Conservation (phyloP, 2,329 filamentous ascomycete genomes). For the Alternaria sp. region DNA sequence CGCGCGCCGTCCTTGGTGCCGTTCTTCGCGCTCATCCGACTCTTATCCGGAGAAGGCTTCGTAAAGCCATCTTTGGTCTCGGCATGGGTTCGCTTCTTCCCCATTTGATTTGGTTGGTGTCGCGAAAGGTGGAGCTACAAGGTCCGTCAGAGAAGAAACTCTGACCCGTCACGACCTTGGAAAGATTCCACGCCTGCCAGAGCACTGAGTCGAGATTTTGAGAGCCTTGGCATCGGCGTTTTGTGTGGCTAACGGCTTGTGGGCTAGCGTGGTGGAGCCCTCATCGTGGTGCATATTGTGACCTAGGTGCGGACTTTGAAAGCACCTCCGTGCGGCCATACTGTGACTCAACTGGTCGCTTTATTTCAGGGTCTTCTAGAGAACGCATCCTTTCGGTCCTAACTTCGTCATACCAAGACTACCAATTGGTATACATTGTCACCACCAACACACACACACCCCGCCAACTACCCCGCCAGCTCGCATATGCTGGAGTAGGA, state of each 20-base stretch:
- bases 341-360: constrained; percentile 37
- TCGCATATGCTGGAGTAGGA: constrained; percentile 19
- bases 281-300: constrained; percentile 18
- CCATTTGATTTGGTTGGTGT: constrained; percentile 48
- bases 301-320: constrained; percentile 25
- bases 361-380: constrained; percentile 4
- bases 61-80: constrained; percentile 52
- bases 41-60: constrained; percentile 47
- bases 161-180: constrained; percentile 49
- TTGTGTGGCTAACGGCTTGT: constrained; percentile 25
- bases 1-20: constrained; percentile 26
- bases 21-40: constrained; percentile 38
- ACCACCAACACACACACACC: constrained; percentile 1
- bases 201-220: constrained; percentile 19
- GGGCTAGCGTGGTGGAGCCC: constrained; percentile 26
- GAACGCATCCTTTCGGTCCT: background rate
- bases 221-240: constrained; percentile 26
- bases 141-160: constrained; percentile 50
- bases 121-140: constrained; percentile 38
- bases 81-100: constrained; percentile 53
- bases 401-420: background rate
- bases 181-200: constrained; percentile 25
- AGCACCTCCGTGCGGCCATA: constrained; percentile 24
- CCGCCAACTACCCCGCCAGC: constrained; percentile 22
- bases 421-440: background rate